Base-by-base conservation (phyloP, 371 early-diverging fungal genomes). In the Mucor circinelloides region DNA sequence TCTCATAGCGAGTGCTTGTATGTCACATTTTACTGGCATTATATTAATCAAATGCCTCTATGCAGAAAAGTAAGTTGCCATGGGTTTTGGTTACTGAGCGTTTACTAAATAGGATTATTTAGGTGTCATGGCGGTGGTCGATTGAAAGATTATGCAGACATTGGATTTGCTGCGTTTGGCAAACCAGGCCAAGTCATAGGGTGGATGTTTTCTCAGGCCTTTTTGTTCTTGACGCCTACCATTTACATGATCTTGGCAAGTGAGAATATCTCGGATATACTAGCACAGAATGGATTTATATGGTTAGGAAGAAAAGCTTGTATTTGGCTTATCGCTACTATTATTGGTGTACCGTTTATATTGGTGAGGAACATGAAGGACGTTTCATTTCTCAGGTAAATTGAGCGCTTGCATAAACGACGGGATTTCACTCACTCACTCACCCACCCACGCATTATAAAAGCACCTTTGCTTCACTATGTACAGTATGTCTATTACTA, bases 181-280 rank as follows among this genome's bases (percentile, higher is more conserved):
- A 67, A 73, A 63, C 60, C 76, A 7, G 90, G 90, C 23, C 81
- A 86, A 34, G 78, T 87, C 25, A 57, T 91, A 13, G 89, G 87
- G 4, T 82, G 77, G 21, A 69, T 88, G 19, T 87, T 93, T 66
- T 87, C 91, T 58, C 87, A 89, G 67, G 63, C 84, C n/a, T 83
- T 90, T 56, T 77, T 90, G 2, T 65, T 91, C 12, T 90, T 90
- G 61, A 89, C 90, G 10, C 85, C 90, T 0, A 86, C 90, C 40
- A 81, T 94, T 6, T 95, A 92, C 68, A 79, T 95, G 12, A 89
- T 94, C 61, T 69, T 95, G 42, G 90, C 93, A 7, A 89, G 89
- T 36, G 76, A 81, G 57, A 91, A 91, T 73, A 76, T 90, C 55
- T 70, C 83, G 9, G 78, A 82, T 9, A 82, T 92, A 21, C 58